A percentile compares a stretch with the other conserved stretches of the same genome.
phyloP scores from a whole-genome alignment of 208 protist species.

The Trypanosoma scelopori region DNA sequence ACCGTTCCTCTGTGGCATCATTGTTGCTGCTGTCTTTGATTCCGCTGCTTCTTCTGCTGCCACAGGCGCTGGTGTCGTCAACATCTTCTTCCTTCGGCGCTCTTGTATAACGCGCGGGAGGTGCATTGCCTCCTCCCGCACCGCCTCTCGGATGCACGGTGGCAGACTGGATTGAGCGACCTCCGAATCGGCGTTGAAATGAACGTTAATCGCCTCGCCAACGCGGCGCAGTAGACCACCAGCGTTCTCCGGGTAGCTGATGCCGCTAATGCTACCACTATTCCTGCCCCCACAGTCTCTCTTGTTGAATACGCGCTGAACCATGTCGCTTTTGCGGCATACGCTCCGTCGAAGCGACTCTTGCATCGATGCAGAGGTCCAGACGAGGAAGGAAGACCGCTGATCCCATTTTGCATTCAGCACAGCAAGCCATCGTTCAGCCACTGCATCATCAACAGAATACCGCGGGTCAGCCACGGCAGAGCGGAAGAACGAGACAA shows the following conservation, averaged over 20 bases:
- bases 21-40: neutral
- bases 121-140: conserved; percentile 33
- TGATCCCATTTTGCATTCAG: conserved; percentile 5
- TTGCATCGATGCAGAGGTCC: conserved; percentile 16
- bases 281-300: neutral
- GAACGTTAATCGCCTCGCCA: conserved; percentile 44
- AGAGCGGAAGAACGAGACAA: conserved; percentile 56
- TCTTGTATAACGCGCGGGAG: conserved; percentile 20
- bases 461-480: conserved; percentile 25
- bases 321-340: neutral
- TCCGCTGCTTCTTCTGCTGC: neutral
- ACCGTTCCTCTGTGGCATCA: neutral
- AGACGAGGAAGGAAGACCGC: conserved; percentile 9
- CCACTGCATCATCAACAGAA: conserved; percentile 10
- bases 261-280: neutral
- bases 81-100: neutral
- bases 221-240: conserved; percentile 39
- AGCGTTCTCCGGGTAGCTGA: conserved; percentile 16
- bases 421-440: conserved; percentile 21
- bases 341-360: neutral
- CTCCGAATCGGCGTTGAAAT: conserved; percentile 34
- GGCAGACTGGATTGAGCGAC: conserved; percentile 35
- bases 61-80: neutral
- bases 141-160: conserved; percentile 33
- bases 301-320: neutral